Base-by-base conservation (phyloP, 441 rosid species). In the Populus hybrid region DNA sequence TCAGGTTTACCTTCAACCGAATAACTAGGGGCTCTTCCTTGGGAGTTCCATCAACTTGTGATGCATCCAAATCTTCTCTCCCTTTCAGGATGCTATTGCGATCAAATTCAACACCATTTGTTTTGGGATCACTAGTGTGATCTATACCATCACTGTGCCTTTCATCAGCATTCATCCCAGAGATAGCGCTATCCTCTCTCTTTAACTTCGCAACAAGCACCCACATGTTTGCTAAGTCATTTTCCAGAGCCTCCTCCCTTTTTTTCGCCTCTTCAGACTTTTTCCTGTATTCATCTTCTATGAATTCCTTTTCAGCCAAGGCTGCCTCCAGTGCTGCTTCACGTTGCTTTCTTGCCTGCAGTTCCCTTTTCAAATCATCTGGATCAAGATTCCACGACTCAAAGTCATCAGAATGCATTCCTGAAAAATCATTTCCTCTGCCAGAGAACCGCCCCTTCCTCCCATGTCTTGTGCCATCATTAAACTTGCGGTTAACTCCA, bases 221-320 rank as follows among this genome's bases (percentile, higher is more conserved):
- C 98, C 99, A 94, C 99, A 96, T 96, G 83, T 93, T 94, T 64
- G 99, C 98, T 76, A 94, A 84, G 84, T 96, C 99, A 81, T 93
- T 96, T 88, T 96, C 99, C 67, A 94, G 80, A 78, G 95, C 89
- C 84, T 90, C 96, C 79, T 96, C 98, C 83, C 93, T 90, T 82
- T 77, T 90, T 91, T 89, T 93, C 69, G 94, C 91, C 84, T 92
- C 98, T 81, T 94, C 98, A 30, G 79, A 87, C 76, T 85, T 93
- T 86, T 89, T 92, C 87, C 86, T 87, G 81, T 88, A 92, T 78
- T 88, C 94, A 78, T 93, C 95, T 85, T 93, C 98, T 63, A 89
- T 61, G 81, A 86, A 82, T 73, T 92, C 92, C 82, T 89, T 94
- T 82, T 94, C 99, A 67, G 94, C 92, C 75, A 96, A 82, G 64